Evolutionary conservation across 2,329 filamentous ascomycete genomes (phyloP).

Genomic region (Bertia moriformis): DNA sequence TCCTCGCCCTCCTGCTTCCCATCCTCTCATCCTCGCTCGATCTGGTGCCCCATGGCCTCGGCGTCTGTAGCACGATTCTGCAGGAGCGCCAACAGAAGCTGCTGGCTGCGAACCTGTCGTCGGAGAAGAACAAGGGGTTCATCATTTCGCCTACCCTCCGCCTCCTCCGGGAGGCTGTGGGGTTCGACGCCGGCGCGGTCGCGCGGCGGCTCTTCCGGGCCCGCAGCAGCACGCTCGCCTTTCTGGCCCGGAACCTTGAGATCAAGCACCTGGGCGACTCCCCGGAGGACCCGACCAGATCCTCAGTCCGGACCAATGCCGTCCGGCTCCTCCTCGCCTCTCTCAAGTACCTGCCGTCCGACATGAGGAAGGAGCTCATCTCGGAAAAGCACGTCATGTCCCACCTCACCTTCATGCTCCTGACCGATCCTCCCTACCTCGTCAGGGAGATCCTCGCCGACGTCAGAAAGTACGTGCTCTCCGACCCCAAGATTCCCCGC

Average conservation of each 20-base stretch:
- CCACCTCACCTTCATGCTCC: slow-evolving; percentile 62
- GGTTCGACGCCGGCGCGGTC: slow-evolving; percentile 70
- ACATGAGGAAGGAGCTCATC: slow-evolving; percentile 70
- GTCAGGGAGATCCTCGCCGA: slow-evolving; percentile 61
- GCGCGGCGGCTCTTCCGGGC: slow-evolving; percentile 66
- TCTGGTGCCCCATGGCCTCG: slow-evolving; percentile 59
- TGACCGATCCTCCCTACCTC: slow-evolving; percentile 62
- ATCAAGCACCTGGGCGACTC: slow-evolving; percentile 45
- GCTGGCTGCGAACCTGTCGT: slow-evolving; percentile 63
- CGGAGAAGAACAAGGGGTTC: slow-evolving; percentile 71
- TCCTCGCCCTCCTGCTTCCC: slow-evolving; percentile 68
- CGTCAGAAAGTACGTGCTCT: slow-evolving; percentile 56
- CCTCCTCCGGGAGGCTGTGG: slow-evolving; percentile 71
- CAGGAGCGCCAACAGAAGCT: slow-evolving; percentile 70
- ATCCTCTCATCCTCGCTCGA: slow-evolving; percentile 62
- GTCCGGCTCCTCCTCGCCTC: slow-evolving; percentile 68
- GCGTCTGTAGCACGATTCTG: slow-evolving; percentile 68
- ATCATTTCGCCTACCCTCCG: slow-evolving; percentile 79
- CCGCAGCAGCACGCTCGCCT: slow-evolving; percentile 65
- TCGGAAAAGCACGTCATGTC: slow-evolving; percentile 57
- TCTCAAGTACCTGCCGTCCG: slow-evolving; percentile 62
- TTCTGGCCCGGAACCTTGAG: slow-evolving; percentile 66
- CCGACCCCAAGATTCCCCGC: slow-evolving; percentile 59
- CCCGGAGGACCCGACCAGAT: slow-evolving; percentile 51
- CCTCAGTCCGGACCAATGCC: slow-evolving; percentile 71